A percentile compares a stretch with the other conserved stretches of the same genome.
Conservation (phyloP, 371 early-diverging fungal species). For the Lichtheimia corymbifera region DNA sequence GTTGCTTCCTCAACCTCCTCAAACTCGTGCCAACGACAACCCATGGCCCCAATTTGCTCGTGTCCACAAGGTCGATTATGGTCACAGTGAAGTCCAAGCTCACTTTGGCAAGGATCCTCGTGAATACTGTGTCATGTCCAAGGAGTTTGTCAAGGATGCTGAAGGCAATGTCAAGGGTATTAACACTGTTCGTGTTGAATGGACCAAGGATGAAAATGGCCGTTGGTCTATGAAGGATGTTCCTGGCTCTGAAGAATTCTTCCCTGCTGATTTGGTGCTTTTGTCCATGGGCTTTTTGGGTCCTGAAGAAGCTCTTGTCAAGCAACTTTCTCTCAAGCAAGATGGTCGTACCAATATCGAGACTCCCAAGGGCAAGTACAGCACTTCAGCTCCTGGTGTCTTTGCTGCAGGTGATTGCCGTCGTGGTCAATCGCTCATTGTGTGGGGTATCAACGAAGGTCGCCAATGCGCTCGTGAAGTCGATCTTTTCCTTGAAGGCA, state of each 20-base stretch:
- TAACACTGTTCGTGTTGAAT: slow-evolving; percentile 93
- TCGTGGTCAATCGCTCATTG: slow-evolving; percentile 92
- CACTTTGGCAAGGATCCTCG: slow-evolving; percentile 93
- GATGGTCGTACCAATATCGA: slow-evolving; percentile 78
- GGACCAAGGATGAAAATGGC: slow-evolving; percentile 80
- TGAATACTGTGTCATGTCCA: slow-evolving; percentile 89
- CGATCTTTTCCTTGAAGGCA: slow-evolving; percentile 79
- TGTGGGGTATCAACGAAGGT: slow-evolving; percentile 98
- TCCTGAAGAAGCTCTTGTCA: slow-evolving; percentile 83
- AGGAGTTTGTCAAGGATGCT: slow-evolving; percentile 89
- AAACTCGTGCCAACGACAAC: slow-evolving; percentile 80
- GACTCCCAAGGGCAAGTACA: slow-evolving; percentile 77
- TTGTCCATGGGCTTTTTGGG: slow-evolving; percentile 97
- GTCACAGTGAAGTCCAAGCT: slow-evolving; percentile 89
- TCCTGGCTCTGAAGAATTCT: slow-evolving; percentile 79
- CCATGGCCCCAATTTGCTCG: slow-evolving; percentile 97
- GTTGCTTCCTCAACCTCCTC: slow-evolving; percentile 89
- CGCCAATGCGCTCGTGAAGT: slow-evolving; percentile 93
- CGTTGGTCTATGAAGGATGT: slow-evolving; percentile 91
- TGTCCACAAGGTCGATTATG: slow-evolving; percentile 94
- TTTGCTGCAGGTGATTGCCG: slow-evolving; percentile 97
- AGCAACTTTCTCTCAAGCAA: slow-evolving; percentile 77
- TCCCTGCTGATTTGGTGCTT: slow-evolving; percentile 87
- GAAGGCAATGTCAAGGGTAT: slow-evolving; percentile 85
- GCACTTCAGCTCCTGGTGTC: slow-evolving; percentile 78